Base-by-base conservation (phyloP, 108 stramenopile genomes). In the Ochromonas danica region DNA sequence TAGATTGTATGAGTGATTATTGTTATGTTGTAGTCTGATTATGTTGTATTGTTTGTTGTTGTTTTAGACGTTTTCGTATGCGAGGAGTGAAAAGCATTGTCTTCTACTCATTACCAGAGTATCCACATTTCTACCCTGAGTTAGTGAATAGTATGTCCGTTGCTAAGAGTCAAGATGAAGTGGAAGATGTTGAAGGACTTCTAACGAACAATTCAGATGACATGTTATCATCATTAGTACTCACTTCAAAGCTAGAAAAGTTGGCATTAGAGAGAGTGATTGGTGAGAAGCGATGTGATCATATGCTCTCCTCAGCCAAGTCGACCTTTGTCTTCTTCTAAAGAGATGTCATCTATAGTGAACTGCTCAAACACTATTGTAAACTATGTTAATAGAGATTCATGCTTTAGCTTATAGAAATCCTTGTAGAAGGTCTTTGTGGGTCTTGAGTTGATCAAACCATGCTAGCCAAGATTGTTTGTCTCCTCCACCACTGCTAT, bases 51-150 rank as follows among this genome's bases (percentile, higher is more conserved):
- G 6, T 70, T 70, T 70, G 67, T 22, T 14, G n/a, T 70, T 70
- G 6, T 70, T 14, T 14, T 51, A 51, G 88, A 39, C 89, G 97
- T 0, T 93, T 93, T 78, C 79, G 67, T 36, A 95, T 97, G 82
- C 92, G 93, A 72, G 97, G 97, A 42, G 91, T 88, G 0, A 80
- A 85, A 28, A 92, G 95, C 87, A 61, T 96, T 22, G 88, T 96
- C 71, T 93, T 96, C 79, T 90, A 93, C 78, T 93, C 94, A 25
- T 85, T 96, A 40, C 97, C 97, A 2, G 97, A 96, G 62, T 88
- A 94, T 82, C 85, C 93, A 0, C 87, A 93, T 65, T 94, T 96
- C 71, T 97, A 95, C 81, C 84, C 94, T 1, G 91, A 90, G 1
- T 81, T 94, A 61, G 91, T 94, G 35, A 93, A 93, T 83, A 77